Percentiles rank a stretch among this genome's conserved stretches.
Conservation (phyloP, 225 moss, liverwort and hornwort genomes). For the Anthoceros angustus region DNA sequence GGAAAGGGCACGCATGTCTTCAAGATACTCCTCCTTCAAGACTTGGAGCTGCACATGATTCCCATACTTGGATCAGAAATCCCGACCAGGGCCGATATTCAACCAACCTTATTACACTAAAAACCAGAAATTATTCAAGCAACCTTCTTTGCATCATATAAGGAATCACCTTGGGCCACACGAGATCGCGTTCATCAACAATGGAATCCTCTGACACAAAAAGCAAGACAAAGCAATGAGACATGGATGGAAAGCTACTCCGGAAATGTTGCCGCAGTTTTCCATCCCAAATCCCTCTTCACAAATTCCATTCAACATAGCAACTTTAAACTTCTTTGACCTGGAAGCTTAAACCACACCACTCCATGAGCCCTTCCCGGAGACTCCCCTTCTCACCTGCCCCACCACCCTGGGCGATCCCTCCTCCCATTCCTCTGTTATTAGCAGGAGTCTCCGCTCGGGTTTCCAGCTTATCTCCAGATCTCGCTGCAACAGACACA, state of each 20-base stretch:
- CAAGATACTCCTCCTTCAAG: slow-evolving; percentile 46
- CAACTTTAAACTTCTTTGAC: too few relatives aligned
- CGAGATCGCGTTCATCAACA: background rate
- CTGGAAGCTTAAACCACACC: slow-evolving; percentile 23
- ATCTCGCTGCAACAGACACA: slow-evolving; percentile 91
- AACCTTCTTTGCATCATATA: too few relatives aligned
- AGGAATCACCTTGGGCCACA: background rate
- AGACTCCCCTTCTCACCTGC: too few relatives aligned
- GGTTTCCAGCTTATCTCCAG: slow-evolving; percentile 80
- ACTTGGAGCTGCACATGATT: slow-evolving; percentile 32
- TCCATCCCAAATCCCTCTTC: too few relatives aligned
- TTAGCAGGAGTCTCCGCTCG: slow-evolving; percentile 29
- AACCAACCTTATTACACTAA: too few relatives aligned
- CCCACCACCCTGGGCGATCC: too few relatives aligned
- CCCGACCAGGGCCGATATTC: too few relatives aligned
- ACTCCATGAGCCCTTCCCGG: slow-evolving; percentile 2
- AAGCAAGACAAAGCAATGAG: background rate
- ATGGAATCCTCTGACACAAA: background rate
- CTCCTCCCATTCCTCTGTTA: too few relatives aligned
- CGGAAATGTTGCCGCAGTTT: too few relatives aligned
- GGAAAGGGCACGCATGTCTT: slow-evolving; percentile 42
- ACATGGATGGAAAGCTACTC: background rate
- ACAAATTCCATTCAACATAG: too few relatives aligned
- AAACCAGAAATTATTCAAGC: too few relatives aligned
- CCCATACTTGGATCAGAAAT: background rate